Conservation (phyloP, 108 stramenopile species). For the Parmales sp. region DNA sequence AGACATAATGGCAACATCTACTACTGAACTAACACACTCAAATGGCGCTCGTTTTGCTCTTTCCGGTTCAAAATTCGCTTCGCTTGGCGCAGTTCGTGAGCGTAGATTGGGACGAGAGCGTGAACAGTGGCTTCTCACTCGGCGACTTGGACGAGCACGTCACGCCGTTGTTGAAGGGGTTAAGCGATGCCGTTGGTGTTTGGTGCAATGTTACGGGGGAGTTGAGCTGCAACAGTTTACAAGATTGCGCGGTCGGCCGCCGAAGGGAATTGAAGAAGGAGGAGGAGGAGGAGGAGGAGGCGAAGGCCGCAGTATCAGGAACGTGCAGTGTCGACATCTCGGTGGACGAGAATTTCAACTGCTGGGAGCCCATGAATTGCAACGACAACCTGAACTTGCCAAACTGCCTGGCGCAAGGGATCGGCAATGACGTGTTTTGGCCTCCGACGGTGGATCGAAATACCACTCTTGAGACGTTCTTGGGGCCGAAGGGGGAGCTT, state of each 20-base stretch:
- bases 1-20: too few relatives aligned
- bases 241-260: background rate
- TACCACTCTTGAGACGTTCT: slow-evolving; percentile 18
- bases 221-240: slow-evolving; percentile 33
- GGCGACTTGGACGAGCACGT: slow-evolving; percentile 12
- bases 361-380: slow-evolving; percentile 22
- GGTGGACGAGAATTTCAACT: background rate
- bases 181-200: slow-evolving; percentile 35
- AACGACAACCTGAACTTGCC: slow-evolving; percentile 57
- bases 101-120: too few relatives aligned
- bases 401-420: slow-evolving; percentile 39
- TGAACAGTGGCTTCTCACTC: background rate
- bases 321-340: background rate
- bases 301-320: too few relatives aligned
- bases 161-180: slow-evolving; percentile 29
- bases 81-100: too few relatives aligned
- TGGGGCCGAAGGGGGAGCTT: background rate
- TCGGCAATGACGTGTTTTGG: slow-evolving; percentile 62
- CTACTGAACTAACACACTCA: too few relatives aligned
- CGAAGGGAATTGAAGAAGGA: background rate
- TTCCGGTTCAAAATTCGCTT: background rate
- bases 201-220: slow-evolving; percentile 56
- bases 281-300: background rate
- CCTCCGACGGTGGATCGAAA: slow-evolving; percentile 42
- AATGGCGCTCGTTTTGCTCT: too few relatives aligned